Percentiles rank a stretch among this genome's conserved stretches.
phyloP scores from a whole-genome alignment of 2,329 filamentous ascomycete species.

The Fusarium proliferatum region DNA sequence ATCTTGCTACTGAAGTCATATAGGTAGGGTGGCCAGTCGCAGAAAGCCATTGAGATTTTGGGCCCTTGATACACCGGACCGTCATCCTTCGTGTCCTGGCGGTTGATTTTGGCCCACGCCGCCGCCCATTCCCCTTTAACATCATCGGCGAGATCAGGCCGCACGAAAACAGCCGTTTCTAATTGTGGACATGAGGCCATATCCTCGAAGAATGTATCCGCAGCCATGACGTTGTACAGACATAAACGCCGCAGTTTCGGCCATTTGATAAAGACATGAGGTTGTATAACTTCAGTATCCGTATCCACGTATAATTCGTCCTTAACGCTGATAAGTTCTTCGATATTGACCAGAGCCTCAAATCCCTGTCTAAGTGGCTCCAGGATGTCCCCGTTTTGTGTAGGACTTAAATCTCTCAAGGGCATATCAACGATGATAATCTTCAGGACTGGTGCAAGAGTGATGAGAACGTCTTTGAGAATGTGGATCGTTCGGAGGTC shows the following conservation, averaged over 20 bases:
- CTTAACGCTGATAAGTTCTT: conserved; percentile 40
- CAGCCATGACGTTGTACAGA: conserved; percentile 12
- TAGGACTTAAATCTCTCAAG: conserved; percentile 10
- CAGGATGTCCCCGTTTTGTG: not conserved
- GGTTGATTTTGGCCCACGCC: not conserved
- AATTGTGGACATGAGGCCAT: conserved; percentile 12
- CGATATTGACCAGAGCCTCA: conserved; percentile 33
- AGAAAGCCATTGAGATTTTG: conserved; percentile 3
- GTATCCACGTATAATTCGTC: conserved; percentile 33
- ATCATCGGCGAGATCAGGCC: not conserved
- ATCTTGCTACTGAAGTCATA: not conserved
- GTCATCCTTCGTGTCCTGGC: fast-evolving
- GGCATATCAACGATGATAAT: conserved; percentile 39
- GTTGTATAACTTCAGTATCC: not conserved
- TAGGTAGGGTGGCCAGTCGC: not conserved
- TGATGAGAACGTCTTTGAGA: conserved; percentile 7
- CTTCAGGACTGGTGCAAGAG: conserved; percentile 23
- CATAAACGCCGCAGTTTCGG: conserved; percentile 35
- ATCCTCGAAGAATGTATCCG: not conserved
- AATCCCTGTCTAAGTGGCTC: conserved; percentile 27
- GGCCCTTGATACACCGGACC: not conserved
- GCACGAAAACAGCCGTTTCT: conserved; percentile 12
- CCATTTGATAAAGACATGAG: conserved; percentile 33
- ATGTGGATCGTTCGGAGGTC: not conserved
- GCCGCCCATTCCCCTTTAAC: not conserved